These are phyloP conservation scores for Adansonia gregorii DNA, from an alignment of 441 rosid species.

Conservation along the genomic window DNA sequence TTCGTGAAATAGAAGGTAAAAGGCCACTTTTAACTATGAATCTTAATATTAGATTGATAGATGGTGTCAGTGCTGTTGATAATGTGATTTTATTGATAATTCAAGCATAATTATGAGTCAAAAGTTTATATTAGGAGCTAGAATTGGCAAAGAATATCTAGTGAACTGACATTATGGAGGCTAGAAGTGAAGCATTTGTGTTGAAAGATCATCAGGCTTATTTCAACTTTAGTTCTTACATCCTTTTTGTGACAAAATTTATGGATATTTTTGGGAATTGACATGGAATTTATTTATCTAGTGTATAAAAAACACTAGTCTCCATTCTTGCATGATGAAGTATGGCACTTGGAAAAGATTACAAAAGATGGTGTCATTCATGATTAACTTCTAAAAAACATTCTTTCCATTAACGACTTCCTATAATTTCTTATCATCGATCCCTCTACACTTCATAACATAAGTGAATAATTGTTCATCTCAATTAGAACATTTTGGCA, in stretches of 20 bases:
- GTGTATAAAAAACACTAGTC: slow-evolving; percentile 83
- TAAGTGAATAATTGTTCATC: too few species aligned
- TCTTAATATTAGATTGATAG: slow-evolving; percentile 36
- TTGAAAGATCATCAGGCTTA: slow-evolving; percentile 77
- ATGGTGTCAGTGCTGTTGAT: slow-evolving; percentile 54
- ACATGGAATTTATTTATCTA: slow-evolving; percentile 20
- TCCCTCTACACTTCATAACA: too few species aligned
- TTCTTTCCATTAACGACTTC: too few species aligned
- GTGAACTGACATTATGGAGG: slow-evolving; percentile 59
- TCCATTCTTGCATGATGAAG: slow-evolving; percentile 55
- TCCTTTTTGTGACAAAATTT: neutral
- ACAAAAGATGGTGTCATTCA: too few species aligned
- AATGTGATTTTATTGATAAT: slow-evolving; percentile 64
- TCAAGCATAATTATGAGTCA: slow-evolving; percentile 73
- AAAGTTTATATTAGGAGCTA: slow-evolving; percentile 76
- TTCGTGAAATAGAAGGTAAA: slow-evolving; percentile 61
- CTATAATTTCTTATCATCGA: too few species aligned
- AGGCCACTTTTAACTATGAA: slow-evolving; percentile 74
- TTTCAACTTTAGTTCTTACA: slow-evolving; percentile 3
- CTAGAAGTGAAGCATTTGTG: slow-evolving; percentile 60
- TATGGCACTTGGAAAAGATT: slow-evolving; percentile 45
- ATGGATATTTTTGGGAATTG: neutral
- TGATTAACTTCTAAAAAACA: too few species aligned
- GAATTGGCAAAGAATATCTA: slow-evolving; percentile 28
- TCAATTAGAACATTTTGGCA: neutral